Evolutionary conservation across 306 rosid species (phyloP).

Genomic region (Dalbergia cultrata): DNA sequence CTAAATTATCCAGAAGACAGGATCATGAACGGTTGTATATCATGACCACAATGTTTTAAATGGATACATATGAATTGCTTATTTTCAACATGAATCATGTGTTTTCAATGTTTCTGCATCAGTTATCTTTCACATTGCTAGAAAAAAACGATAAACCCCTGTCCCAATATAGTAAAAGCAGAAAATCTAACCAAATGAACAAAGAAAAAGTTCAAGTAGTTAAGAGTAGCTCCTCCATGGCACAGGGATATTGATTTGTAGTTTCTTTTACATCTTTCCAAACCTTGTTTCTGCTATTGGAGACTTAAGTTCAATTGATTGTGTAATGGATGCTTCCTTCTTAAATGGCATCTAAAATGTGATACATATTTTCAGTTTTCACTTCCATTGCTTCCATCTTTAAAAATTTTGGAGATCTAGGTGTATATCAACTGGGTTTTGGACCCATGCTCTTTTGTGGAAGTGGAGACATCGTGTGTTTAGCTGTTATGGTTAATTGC

Average conservation of each 20-base stretch:
- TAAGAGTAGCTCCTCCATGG: slow-evolving; percentile 14
- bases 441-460: slow-evolving; percentile 10
- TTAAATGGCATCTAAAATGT: slow-evolving; percentile 15
- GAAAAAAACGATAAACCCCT: not conserved
- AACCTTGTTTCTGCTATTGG: slow-evolving; percentile 33
- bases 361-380: slow-evolving; percentile 19
- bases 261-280: slow-evolving; percentile 31
- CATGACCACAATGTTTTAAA: not conserved
- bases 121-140: not conserved
- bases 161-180: not conserved
- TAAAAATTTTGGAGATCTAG: slow-evolving; percentile 20
- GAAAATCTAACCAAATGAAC: slow-evolving; percentile 17
- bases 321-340: slow-evolving; percentile 25
- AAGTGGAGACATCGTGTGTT: slow-evolving; percentile 5
- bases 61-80: no score
- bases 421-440: not conserved
- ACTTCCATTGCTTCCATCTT: slow-evolving; percentile 6
- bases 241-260: slow-evolving; percentile 12
- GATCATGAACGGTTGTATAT: not conserved
- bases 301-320: slow-evolving; percentile 31
- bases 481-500: not conserved
- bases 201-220: slow-evolving; percentile 17
- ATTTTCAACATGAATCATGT: not conserved
- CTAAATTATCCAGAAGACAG: slow-evolving; percentile 17
- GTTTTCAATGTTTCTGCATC: slow-evolving; percentile 14